Conservation (phyloP, 352 stramenopile species). For the Phytophthora pluvialis region DNA sequence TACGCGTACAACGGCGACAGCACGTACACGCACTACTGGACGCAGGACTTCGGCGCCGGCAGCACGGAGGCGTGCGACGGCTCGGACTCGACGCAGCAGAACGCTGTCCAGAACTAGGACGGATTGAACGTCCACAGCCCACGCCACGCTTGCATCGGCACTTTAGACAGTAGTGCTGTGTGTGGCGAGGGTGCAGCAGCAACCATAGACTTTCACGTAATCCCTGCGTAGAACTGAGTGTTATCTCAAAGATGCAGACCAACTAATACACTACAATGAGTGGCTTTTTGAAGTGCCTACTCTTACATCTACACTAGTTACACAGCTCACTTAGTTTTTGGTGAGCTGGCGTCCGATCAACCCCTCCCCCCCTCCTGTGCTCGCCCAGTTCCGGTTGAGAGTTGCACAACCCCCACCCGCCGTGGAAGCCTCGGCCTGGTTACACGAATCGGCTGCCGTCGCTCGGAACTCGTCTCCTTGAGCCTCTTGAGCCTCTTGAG, state of each 20-base stretch:
- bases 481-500: too few relatives aligned
- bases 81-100: background rate
- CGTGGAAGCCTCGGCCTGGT: too few relatives aligned
- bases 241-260: conserved; percentile 1
- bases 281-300: conserved; percentile 2
- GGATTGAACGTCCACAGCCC: conserved; percentile 6
- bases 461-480: too few relatives aligned
- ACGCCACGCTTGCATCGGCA: background rate
- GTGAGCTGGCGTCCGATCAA: too few relatives aligned
- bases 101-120: conserved; percentile 6
- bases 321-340: too few relatives aligned
- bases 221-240: conserved; percentile 1
- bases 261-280: conserved; percentile 1
- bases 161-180: background rate
- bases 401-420: too few relatives aligned
- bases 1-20: conserved; percentile 30
- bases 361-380: too few relatives aligned
- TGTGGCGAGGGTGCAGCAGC: background rate
- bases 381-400: too few relatives aligned
- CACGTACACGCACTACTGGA: conserved; percentile 54
- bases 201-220: background rate
- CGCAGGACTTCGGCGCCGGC: conserved; percentile 49
- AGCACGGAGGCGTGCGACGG: conserved; percentile 36
- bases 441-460: too few relatives aligned
- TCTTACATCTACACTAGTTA: too few relatives aligned